These are phyloP conservation scores for Suillus americanus DNA, from an alignment of 768 basidiomycete genomes.

Conservation along the genomic window DNA sequence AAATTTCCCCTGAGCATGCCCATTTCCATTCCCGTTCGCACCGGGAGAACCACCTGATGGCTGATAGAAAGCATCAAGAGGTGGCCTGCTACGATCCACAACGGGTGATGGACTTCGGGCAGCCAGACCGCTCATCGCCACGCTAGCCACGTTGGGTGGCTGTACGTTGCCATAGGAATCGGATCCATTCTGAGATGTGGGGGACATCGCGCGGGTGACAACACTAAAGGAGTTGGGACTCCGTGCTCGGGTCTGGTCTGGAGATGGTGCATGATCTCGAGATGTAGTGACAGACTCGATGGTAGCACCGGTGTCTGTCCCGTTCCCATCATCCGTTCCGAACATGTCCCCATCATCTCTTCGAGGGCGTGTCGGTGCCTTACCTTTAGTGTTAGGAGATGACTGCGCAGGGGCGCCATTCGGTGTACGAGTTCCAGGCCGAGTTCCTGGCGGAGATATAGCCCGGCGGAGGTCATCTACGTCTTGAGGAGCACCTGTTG, in stretches of 20 bases:
- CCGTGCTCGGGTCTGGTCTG: conserved; percentile 57
- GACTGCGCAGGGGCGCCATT: conserved; percentile 21
- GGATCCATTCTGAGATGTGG: conserved; percentile 36
- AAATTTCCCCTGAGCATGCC: conserved; percentile 41
- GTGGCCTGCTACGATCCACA: conserved; percentile 54
- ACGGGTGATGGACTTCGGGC: conserved; percentile 59
- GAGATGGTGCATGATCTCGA: conserved; percentile 54
- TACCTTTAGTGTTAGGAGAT: conserved; percentile 40
- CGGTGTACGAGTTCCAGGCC: conserved; percentile 40
- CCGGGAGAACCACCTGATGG: conserved; percentile 43
- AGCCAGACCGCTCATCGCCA: conserved; percentile 44
- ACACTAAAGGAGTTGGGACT: conserved; percentile 51
- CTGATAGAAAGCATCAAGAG: conserved; percentile 61
- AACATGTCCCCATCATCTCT: conserved; percentile 40
- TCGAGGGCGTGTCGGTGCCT: conserved; percentile 49
- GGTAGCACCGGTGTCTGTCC: conserved; percentile 47
- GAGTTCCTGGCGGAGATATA: conserved; percentile 57
- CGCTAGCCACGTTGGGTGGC: conserved; percentile 48
- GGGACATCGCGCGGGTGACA: conserved; percentile 60
- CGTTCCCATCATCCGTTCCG: conserved; percentile 49
- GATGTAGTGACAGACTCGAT: conserved; percentile 41
- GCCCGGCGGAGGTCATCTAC: conserved; percentile 63
- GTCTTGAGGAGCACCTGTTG: conserved; percentile 46
- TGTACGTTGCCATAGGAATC: conserved; percentile 23
- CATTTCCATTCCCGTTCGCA: conserved; percentile 48